These are phyloP conservation scores for Septoria petroselini DNA, from an alignment of 2,329 filamentous ascomycete genomes.

Conservation along the genomic window DNA sequence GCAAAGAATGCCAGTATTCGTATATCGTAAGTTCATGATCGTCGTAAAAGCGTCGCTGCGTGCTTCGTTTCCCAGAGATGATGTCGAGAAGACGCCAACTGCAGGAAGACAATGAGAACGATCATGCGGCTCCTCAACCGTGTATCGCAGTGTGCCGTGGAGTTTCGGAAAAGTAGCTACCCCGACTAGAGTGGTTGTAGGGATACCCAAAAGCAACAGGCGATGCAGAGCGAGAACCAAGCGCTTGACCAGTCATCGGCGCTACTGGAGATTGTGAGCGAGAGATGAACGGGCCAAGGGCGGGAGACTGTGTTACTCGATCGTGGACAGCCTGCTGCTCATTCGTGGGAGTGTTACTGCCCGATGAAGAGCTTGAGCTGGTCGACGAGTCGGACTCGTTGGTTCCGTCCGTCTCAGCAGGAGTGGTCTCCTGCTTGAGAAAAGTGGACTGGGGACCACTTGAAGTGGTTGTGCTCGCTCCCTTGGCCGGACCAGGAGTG, in stretches of 20 bases:
- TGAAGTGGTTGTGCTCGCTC: slow-evolving; percentile 21
- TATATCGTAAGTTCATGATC: slow-evolving; percentile 26
- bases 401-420: slow-evolving; percentile 18
- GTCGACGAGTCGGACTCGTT: slow-evolving; percentile 19
- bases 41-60: slow-evolving; percentile 23
- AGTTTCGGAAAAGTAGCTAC: slow-evolving; percentile 38
- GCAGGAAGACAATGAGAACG: slow-evolving; percentile 19
- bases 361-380: slow-evolving; percentile 28
- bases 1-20: slow-evolving; percentile 17
- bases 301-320: slow-evolving; percentile 20
- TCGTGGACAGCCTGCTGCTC: slow-evolving; percentile 33
- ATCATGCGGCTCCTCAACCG: slow-evolving; percentile 30
- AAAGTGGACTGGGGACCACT: slow-evolving; percentile 11
- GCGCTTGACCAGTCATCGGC: slow-evolving; percentile 29
- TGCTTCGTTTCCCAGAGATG: slow-evolving; percentile 23
- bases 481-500: slow-evolving; percentile 36
- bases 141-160: slow-evolving; percentile 38
- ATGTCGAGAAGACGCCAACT: slow-evolving; percentile 18
- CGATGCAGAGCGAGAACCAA: slow-evolving; percentile 32
- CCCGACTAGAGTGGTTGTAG: slow-evolving; percentile 34
- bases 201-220: slow-evolving; percentile 39
- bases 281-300: slow-evolving; percentile 31
- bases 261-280: slow-evolving; percentile 36
- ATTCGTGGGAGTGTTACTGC: slow-evolving; percentile 28
- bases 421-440: slow-evolving; percentile 5